Evolutionary conservation across 2,329 filamentous ascomycete genomes (phyloP).

Genomic region (Pseudonectria foliicola): DNA sequence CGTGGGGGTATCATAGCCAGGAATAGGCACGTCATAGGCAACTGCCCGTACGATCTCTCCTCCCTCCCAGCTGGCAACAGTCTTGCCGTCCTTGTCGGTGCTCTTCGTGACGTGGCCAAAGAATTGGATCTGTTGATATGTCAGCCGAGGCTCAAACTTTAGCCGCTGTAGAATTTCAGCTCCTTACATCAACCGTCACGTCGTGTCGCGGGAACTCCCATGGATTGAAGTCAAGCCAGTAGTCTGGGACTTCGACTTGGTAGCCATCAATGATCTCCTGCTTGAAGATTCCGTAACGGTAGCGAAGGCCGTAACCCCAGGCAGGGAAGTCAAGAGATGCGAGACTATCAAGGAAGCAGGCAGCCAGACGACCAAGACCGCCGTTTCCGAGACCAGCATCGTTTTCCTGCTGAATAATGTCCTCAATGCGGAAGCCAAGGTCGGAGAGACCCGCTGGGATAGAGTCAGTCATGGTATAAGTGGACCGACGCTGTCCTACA

Average conservation of each 20-base stretch:
- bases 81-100: slow-evolving; percentile 70
- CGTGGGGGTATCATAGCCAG: slow-evolving; percentile 80
- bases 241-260: slow-evolving; percentile 96
- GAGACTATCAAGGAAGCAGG: slow-evolving; percentile 94
- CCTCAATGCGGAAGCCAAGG: slow-evolving; percentile 93
- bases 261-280: slow-evolving; percentile 98
- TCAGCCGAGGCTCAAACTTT: too few relatives aligned
- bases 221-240: slow-evolving; percentile 98
- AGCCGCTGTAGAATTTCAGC: neutral
- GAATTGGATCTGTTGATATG: slow-evolving; percentile 95
- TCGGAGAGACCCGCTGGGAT: slow-evolving; percentile 69
- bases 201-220: slow-evolving; percentile 98
- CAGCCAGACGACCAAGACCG: slow-evolving; percentile 86
- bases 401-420: slow-evolving; percentile 89
- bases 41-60: slow-evolving; percentile 89
- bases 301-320: slow-evolving; percentile 94
- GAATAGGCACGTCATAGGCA: slow-evolving; percentile 88
- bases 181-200: slow-evolving; percentile 74
- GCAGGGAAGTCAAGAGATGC: slow-evolving; percentile 92
- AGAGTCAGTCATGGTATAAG: slow-evolving; percentile 10
- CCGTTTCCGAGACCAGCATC: slow-evolving; percentile 95
- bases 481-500: slow-evolving; percentile 15
- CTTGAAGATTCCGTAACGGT: slow-evolving; percentile 98
- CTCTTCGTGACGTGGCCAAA: slow-evolving; percentile 76
- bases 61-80: slow-evolving; percentile 73